These are phyloP conservation scores for Nymphaea thermarum DNA, from an alignment of 164 flowering plant species.

Conservation along the genomic window DNA sequence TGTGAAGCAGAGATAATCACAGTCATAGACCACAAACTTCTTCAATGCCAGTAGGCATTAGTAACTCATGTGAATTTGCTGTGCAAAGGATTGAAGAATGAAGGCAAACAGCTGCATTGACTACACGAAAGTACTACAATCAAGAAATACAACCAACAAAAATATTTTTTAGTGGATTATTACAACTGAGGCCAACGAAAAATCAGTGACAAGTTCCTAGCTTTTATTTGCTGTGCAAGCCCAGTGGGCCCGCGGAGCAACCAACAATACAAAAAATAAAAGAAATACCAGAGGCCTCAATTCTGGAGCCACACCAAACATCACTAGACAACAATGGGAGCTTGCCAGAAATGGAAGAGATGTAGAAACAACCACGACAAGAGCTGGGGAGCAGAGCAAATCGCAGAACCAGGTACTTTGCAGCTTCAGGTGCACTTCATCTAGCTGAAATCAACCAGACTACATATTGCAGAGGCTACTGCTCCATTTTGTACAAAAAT, in stretches of 20 bases:
- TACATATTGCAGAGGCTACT: not conserved
- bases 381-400: constrained; percentile 8
- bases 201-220: not conserved
- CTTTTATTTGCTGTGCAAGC: not conserved
- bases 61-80: too few species aligned
- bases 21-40: too few species aligned
- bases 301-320: not conserved
- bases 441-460: not conserved
- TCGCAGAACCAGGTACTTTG: not conserved
- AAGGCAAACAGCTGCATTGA: too few species aligned
- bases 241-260: not conserved
- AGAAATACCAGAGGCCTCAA: not conserved
- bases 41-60: too few species aligned
- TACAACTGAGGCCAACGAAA: not conserved
- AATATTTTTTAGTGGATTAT: not conserved
- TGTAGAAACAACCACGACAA: not conserved
- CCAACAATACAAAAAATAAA: not conserved
- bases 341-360: not conserved
- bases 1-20: too few species aligned
- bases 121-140: not conserved
- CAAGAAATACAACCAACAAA: not conserved
- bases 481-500: not conserved
- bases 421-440: not conserved
- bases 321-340: not conserved
- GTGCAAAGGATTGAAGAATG: too few species aligned